Evolutionary conservation across 129 eudicot species (phyloP).

Genomic region (Flaveria sonorensis): DNA sequence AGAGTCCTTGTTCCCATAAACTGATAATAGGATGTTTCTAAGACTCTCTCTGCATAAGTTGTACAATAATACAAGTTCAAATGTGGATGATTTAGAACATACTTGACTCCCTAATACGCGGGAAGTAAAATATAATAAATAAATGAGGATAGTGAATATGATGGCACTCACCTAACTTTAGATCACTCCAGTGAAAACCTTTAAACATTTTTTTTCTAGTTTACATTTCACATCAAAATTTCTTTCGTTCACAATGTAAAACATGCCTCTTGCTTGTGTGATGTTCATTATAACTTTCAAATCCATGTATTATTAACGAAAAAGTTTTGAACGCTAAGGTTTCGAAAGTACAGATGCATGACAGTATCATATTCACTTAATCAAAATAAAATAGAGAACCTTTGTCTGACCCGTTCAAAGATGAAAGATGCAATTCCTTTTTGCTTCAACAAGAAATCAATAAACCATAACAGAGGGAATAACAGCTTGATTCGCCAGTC

Average conservation of each 20-base stretch:
- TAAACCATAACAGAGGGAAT: conserved; percentile 71
- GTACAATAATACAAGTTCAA: conserved; percentile 8
- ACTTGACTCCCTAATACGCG: not conserved
- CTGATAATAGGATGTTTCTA: conserved; percentile 65
- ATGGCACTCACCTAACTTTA: no score
- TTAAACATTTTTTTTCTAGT: no score
- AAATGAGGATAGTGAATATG: no score
- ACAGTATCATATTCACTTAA: no score
- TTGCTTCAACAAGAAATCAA: conserved; percentile 82
- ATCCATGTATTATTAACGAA: no score
- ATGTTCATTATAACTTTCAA: no score
- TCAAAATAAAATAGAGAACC: conserved; percentile 35
- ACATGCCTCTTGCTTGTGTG: no score
- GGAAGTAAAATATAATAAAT: not conserved
- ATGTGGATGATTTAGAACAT: conserved; percentile 1
- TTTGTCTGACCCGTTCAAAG: conserved; percentile 69
- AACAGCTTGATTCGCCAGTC: conserved; percentile 94
- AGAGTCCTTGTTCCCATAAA: conserved; percentile 75
- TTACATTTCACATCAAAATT: no score
- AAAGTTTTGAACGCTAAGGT: no score
- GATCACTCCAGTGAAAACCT: no score
- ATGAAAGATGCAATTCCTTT: conserved; percentile 72
- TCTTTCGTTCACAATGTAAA: no score
- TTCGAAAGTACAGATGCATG: no score
- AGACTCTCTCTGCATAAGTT: conserved; percentile 67